Evolutionary conservation across 1,284 basidiomycete genomes (phyloP).

Genomic region (Mycocalia duriaeana): DNA sequence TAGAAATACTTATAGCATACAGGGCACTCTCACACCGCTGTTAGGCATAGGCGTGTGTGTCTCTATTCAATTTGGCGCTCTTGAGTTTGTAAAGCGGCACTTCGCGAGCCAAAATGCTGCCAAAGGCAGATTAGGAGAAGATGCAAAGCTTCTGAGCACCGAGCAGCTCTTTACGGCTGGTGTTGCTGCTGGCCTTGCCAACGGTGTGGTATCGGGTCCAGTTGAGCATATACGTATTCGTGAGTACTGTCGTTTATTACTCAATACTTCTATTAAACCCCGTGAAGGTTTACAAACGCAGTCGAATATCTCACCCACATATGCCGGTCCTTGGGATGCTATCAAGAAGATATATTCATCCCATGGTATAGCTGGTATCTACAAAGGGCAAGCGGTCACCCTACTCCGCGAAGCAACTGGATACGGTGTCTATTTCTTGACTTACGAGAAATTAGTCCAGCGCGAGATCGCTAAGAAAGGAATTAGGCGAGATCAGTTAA

Average conservation of each 20-base stretch:
- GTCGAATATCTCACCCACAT: conserved; percentile 65
- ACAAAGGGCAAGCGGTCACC: conserved; percentile 90
- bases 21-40: conserved; percentile 92
- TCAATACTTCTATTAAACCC: conserved; percentile 6
- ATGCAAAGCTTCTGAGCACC: conserved; percentile 52
- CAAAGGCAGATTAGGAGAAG: conserved; percentile 52
- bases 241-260: conserved; percentile 33
- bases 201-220: conserved; percentile 89
- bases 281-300: conserved; percentile 83
- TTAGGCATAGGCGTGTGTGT: conserved; percentile 94
- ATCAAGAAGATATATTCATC: conserved; percentile 74
- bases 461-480: conserved; percentile 70
- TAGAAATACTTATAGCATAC: conserved; percentile 4
- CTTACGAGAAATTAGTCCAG: conserved; percentile 91
- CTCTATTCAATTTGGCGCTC: conserved; percentile 92
- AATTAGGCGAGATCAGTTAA: conserved; percentile 73
- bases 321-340: conserved; percentile 83
- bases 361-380: conserved; percentile 81
- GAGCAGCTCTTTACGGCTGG: conserved; percentile 77
- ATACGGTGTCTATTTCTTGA: conserved; percentile 88
- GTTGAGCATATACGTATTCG: conserved; percentile 98
- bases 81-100: conserved; percentile 86
- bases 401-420: conserved; percentile 83
- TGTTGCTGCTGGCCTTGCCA: conserved; percentile 83
- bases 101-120: conserved; percentile 62